Conservation (phyloP, 208 protist species). For the Trichomonas tenax region DNA sequence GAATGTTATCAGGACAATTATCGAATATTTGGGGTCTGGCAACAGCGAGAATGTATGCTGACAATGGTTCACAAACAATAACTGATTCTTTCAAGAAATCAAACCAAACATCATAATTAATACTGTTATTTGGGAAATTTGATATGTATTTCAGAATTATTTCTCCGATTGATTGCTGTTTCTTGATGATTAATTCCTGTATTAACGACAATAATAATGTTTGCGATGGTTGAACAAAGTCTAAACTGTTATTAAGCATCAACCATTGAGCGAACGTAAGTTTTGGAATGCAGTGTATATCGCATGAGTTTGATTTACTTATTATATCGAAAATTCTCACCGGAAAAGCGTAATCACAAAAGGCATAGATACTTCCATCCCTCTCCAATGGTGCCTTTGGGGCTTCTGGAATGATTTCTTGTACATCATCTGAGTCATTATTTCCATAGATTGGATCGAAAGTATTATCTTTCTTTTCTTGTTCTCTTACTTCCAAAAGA, state of each 20-base stretch:
- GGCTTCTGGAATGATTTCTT: neutral
- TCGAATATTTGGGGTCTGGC: neutral
- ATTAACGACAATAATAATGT: neutral
- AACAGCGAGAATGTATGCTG: neutral
- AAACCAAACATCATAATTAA: neutral
- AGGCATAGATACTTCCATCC: neutral
- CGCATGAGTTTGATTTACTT: neutral
- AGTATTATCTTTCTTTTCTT: neutral
- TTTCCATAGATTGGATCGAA: neutral
- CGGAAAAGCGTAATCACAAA: neutral
- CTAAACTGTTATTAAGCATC: neutral
- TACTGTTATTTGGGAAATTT: neutral
- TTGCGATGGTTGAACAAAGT: neutral
- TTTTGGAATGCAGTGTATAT: neutral
- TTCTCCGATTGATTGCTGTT: neutral
- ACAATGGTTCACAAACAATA: neutral
- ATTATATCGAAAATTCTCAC: neutral
- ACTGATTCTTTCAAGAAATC: neutral
- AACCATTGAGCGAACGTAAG: neutral
- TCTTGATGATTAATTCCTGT: neutral
- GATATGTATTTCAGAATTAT: neutral
- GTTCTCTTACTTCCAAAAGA: neutral
- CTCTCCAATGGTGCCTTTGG: neutral
- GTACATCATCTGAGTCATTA: neutral
- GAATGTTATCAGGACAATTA: neutral